These are phyloP conservation scores for Paramarasmius palmivorus DNA, from an alignment of 1,284 basidiomycete genomes.

Conservation along the genomic window DNA sequence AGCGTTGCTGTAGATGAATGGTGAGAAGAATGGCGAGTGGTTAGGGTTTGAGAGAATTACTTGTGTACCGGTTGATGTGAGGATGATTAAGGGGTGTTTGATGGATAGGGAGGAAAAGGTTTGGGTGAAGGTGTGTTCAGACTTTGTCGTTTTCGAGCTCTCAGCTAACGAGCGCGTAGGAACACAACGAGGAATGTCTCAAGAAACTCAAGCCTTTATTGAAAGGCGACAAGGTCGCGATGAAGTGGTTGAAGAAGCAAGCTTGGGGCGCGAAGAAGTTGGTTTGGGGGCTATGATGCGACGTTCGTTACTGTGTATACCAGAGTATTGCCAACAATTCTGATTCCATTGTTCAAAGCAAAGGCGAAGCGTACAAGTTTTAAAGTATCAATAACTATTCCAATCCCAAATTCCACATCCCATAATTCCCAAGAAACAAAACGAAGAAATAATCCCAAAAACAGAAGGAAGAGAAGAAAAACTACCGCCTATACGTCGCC, in stretches of 20 bases:
- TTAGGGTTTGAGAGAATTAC: constrained; percentile 88
- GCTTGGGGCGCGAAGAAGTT: constrained; percentile 24
- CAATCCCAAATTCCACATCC: too few species aligned
- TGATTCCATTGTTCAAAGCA: too few species aligned
- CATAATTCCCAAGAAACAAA: too few species aligned
- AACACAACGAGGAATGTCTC: constrained; percentile 82
- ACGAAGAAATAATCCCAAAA: too few species aligned
- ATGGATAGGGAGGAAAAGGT: constrained; percentile 83
- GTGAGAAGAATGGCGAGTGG: constrained; percentile 78
- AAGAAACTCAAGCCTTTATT: constrained; percentile 74
- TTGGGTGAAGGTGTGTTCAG: constrained; percentile 77
- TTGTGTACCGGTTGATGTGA: constrained; percentile 90
- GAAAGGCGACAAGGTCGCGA: constrained; percentile 75
- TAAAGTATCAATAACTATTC: too few species aligned
- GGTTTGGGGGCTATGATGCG: too few species aligned
- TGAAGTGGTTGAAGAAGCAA: constrained; percentile 81
- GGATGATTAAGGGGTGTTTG: constrained; percentile 84
- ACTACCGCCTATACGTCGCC: too few species aligned
- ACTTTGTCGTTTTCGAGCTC: not conserved
- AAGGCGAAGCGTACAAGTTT: too few species aligned
- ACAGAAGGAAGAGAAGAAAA: too few species aligned
- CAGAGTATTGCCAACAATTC: not conserved
- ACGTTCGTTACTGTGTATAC: too few species aligned
- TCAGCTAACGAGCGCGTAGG: constrained; percentile 35
- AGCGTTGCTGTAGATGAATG: constrained; percentile 52